Percentiles rank a stretch among this genome's conserved stretches.
phyloP scores from a whole-genome alignment of 1,139 yeast species.

The Eremothecium gossypii region DNA sequence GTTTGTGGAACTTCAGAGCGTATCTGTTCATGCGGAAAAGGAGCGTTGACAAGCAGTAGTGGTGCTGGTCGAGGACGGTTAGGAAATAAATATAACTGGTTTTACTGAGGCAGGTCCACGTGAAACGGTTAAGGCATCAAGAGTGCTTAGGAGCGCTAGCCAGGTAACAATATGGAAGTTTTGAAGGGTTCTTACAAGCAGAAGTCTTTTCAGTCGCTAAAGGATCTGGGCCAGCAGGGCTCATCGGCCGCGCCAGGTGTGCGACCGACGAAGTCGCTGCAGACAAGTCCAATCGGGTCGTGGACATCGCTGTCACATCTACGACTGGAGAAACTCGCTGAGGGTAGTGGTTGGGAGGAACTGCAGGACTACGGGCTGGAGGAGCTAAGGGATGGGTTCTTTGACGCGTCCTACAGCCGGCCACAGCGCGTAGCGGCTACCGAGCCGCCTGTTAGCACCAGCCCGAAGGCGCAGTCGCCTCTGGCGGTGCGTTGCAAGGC shows the following conservation, averaged over 20 bases:
- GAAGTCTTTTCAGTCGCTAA: conserved; percentile 19
- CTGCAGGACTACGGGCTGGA: conserved; percentile 33
- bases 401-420: conserved; percentile 38
- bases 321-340: conserved; percentile 24
- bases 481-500: neutral
- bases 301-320: conserved; percentile 30
- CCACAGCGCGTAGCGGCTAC: conserved; percentile 15
- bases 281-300: conserved; percentile 9
- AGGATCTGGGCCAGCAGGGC: conserved; percentile 7
- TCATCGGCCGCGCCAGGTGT: neutral
- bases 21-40: no score
- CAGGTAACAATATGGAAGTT: neutral
- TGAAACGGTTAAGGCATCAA: no score
- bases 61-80: no score
- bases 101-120: no score
- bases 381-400: conserved; percentile 40
- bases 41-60: no score
- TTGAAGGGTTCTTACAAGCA: conserved; percentile 23
- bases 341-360: conserved; percentile 22
- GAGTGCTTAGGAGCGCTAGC: no score
- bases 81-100: no score
- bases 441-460: conserved; percentile 12
- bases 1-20: no score
- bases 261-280: neutral
- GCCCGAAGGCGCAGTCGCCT: conserved; percentile 3